These are phyloP conservation scores for Boletus rubescentipes DNA, from an alignment of 768 basidiomycete species.

Conservation along the genomic window DNA sequence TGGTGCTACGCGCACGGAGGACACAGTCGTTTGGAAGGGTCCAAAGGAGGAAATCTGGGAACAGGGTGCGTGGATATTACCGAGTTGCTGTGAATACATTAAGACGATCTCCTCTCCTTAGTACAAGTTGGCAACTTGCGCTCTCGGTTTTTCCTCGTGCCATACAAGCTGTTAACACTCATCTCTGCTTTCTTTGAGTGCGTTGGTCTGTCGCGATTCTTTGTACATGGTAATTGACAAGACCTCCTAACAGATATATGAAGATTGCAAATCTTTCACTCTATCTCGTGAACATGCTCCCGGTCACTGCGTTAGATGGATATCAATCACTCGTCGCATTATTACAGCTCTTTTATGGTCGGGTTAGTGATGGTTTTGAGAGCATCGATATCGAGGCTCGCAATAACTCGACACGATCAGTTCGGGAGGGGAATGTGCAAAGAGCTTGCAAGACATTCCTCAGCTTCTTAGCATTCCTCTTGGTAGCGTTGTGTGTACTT, in stretches of 20 bases:
- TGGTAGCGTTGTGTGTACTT: conserved; percentile 24
- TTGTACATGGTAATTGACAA: neutral
- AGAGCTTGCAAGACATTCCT: conserved; percentile 16
- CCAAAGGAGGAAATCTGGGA: conserved; percentile 62
- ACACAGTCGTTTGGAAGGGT: conserved; percentile 72
- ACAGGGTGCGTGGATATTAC: conserved; percentile 47
- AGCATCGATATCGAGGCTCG: conserved; percentile 24
- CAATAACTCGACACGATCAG: neutral
- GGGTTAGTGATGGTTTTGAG: neutral
- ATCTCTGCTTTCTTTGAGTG: conserved; percentile 52
- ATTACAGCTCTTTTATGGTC: conserved; percentile 23
- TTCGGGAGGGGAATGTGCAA: conserved; percentile 13
- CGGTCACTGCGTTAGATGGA: conserved; percentile 72
- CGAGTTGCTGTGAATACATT: neutral
- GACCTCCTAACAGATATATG: conserved; percentile 49
- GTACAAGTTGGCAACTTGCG: conserved; percentile 52
- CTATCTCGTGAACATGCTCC: conserved; percentile 80
- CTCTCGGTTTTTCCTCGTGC: conserved; percentile 33
- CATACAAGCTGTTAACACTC: conserved; percentile 24
- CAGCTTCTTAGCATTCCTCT: conserved; percentile 17
- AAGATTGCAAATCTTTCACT: conserved; percentile 70
- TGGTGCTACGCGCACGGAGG: conserved; percentile 12
- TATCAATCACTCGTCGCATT: conserved; percentile 48
- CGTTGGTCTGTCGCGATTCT: conserved; percentile 25
- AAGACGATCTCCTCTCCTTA: conserved; percentile 21